phyloP scores from a whole-genome alignment of 768 basidiomycete genomes.

The Russula compacta region DNA sequence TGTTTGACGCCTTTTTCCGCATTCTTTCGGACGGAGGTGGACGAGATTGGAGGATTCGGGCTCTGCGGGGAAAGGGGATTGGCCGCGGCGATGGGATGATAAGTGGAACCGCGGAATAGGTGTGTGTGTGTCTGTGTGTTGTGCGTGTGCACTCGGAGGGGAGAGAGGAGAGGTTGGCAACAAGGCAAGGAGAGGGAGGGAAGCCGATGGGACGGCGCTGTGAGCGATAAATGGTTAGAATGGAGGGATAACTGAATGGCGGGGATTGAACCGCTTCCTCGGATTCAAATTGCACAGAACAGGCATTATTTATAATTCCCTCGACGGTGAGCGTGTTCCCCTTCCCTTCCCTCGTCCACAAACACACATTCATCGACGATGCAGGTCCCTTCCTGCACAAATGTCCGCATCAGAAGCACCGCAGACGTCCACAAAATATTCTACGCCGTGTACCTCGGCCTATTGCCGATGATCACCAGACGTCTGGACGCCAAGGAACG shows the following conservation, averaged over 20 bases:
- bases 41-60: neutral
- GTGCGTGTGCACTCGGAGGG: neutral
- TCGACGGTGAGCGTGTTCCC: slow-evolving; percentile 9
- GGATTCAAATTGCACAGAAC: slow-evolving; percentile 17
- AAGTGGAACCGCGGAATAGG: slow-evolving; percentile 1
- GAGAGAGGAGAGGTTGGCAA: neutral
- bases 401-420: slow-evolving; percentile 69
- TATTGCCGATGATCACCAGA: slow-evolving; percentile 68
- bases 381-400: slow-evolving; percentile 69
- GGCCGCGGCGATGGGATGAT: slow-evolving; percentile 7
- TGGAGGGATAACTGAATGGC: slow-evolving; percentile 7
- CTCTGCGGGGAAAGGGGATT: neutral
- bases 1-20: neutral
- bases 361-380: slow-evolving; percentile 31
- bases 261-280: slow-evolving; percentile 15
- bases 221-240: neutral
- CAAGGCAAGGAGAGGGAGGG: neutral
- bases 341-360: slow-evolving; percentile 19
- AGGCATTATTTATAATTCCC: slow-evolving; percentile 18
- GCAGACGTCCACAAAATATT: slow-evolving; percentile 78
- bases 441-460: slow-evolving; percentile 59
- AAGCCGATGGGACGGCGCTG: neutral
- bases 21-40: neutral
- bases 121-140: neutral
- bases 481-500: slow-evolving; percentile 79